Evolutionary conservation across 352 stramenopile genomes (phyloP), one percentile per base, ranked within the genome.

Genomic region (Phytophthora chlamydospora): DNA sequence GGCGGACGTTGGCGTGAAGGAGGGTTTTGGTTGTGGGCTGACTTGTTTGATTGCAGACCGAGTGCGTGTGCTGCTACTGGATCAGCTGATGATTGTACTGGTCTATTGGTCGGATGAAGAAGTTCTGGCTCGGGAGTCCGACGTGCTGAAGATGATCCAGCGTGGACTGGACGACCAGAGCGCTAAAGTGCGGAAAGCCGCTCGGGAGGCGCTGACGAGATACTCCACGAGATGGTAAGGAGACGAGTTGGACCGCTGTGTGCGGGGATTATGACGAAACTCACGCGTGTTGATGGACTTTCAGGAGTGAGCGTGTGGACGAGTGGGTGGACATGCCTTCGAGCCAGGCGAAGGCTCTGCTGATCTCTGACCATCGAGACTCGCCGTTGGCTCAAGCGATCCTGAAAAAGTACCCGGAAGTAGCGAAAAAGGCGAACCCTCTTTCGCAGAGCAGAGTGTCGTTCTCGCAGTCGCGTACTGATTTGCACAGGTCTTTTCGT

Each of bases 41-140:
- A 45, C 24, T 38, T 31, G 0, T 16, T 56, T 12, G 27, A 34
- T 44, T 59, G 24, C 38, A 93, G 84, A 84, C 7, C 81, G 78
- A 55, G 71, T 76, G 53, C 75, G 73, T 10, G 34, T 75, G 4
- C 47, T 93, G 29, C 42, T 93, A 16, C 41, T 90, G 13, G 78
- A 88, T 16, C 84, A 93, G 47, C 14, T 93, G 14, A 52, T 73
- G 9, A 62, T 89, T 27, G 62, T 88, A 24, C 67, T 89, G 5
- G 65, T 76, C 10, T 87, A 67, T 38, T 91, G 84, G 84, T 39
- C 38, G 4, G 82, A 80, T 38, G 44, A 69, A 0, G 80, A 90
- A 44, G 57, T 89, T 12, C 48, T 72, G 40, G 50, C 62, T 4
- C 79, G 62, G 40, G 81, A 82, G 47, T 35, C 44, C 8, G 81